Conservation (phyloP, 768 basidiomycete species). For the Leccinum arenicola region DNA sequence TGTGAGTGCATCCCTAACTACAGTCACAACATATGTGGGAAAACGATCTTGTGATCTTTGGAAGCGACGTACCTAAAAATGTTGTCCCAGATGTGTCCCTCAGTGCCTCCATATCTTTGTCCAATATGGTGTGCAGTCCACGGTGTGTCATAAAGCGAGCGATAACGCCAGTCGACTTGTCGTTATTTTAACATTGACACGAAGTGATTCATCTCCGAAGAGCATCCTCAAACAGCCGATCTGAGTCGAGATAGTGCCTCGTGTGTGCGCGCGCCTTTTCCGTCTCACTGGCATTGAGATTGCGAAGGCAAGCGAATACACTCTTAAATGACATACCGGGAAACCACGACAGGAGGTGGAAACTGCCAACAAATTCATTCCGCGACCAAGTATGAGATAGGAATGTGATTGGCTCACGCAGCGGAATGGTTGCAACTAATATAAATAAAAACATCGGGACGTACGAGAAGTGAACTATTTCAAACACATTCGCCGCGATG, state of each 20-base stretch:
- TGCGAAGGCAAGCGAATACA: background rate
- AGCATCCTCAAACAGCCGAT: background rate
- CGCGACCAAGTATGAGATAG: too few species aligned
- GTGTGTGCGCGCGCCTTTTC: background rate
- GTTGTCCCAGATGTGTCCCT: background rate
- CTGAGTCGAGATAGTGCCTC: constrained; percentile 1
- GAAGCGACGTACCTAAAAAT: background rate
- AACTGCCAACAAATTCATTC: background rate
- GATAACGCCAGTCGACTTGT: background rate
- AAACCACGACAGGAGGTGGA: constrained; percentile 7
- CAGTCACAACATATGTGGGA: background rate
- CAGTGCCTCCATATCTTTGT: background rate
- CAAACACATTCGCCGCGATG: background rate
- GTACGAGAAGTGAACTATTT: background rate
- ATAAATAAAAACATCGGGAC: background rate
- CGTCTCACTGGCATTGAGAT: background rate
- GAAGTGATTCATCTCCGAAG: background rate
- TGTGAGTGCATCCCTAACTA: too few species aligned
- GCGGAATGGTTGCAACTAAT: background rate
- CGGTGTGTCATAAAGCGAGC: constrained; percentile 1
- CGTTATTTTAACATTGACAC: background rate
- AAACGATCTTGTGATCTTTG: background rate
- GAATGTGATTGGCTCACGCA: background rate
- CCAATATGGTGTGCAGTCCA: background rate
- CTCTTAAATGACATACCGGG: constrained; percentile 10